These are phyloP conservation scores for Prunus yedoensis DNA, from an alignment of 331 rosid genomes.

Conservation along the genomic window DNA sequence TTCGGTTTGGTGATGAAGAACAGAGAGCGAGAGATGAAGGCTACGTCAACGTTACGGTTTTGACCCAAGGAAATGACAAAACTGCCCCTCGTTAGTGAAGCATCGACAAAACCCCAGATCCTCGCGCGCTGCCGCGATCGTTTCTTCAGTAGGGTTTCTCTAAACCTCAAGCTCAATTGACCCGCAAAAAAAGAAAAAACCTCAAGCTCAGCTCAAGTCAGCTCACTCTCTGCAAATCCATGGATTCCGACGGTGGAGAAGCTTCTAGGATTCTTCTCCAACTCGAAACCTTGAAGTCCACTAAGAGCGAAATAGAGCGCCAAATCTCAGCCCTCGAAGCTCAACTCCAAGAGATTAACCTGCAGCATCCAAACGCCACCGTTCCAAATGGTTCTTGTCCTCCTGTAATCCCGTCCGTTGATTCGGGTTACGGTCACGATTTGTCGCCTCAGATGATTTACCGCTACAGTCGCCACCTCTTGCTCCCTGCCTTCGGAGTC, in stretches of 20 bases:
- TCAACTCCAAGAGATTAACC: conserved; percentile 43
- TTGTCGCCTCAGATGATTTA: conserved; percentile 65
- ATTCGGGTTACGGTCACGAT: conserved; percentile 29
- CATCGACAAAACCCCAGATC: not conserved
- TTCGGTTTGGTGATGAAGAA: no score
- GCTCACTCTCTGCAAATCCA: conserved; percentile 14
- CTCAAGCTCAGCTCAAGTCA: not conserved
- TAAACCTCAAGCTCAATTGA: no score
- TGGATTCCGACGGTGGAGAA: conserved; percentile 41
- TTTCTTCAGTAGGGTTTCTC: conserved; percentile 21
- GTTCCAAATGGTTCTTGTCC: conserved; percentile 41
- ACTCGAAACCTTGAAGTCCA: conserved; percentile 49
- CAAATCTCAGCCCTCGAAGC: conserved; percentile 68
- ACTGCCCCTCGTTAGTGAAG: not conserved
- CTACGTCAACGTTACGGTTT: not conserved
- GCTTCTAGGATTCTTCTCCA: conserved; percentile 52
- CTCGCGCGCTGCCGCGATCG: not conserved
- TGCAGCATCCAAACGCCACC: conserved; percentile 22
- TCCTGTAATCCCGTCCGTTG: conserved; percentile 23
- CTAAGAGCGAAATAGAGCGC: conserved; percentile 46
- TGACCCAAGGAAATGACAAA: not conserved
- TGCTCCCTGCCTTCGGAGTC: conserved; percentile 90
- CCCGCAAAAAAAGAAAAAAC: not conserved
- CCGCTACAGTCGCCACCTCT: conserved; percentile 91
- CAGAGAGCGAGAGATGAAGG: not conserved